Evolutionary conservation across 108 stramenopile species (phyloP), one percentile per base, ranked within the genome.

Genomic region (Craspedostauros australis): DNA sequence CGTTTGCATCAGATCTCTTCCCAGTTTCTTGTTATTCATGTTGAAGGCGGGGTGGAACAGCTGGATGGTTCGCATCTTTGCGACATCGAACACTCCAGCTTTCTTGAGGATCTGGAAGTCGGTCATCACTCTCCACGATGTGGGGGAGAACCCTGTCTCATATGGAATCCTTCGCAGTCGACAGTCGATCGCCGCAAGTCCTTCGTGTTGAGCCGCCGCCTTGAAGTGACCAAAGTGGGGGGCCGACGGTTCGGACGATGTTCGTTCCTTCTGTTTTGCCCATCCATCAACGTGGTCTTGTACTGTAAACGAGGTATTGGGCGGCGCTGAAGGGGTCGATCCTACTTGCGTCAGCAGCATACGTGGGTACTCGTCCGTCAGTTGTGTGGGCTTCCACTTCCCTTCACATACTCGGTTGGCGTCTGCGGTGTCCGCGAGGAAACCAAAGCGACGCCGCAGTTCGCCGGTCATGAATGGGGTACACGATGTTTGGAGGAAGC

Each of bases 11-110:
- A n/a, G n/a, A n/a, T n/a, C n/a, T n/a, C n/a, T n/a, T n/a, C n/a
- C n/a, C n/a, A n/a, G n/a, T n/a, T n/a, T n/a, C n/a, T 53, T 53
- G 18, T 53, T 53, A 38, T 53, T 53, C 38, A 53, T 40, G 51
- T 40, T 53, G 36, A 20, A 41, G 15, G 15, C 51, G 0, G 51
- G 19, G 25, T 53, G 18, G 36, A 53, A 38, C 9, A 53, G 38
- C 16, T 40, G 38, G 18, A 53, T 53, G 8, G 21, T 7, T 9
- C 46, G 19, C 46, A 48, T 48, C 29, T 48, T 22, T 14, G 26
- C 46, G 24, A 48, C 24, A 48, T 26, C 46, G 19, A 29, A 48
- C 6, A 48, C 46, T 11, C 22, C 22, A 14, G 19, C 23, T 26
- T 48, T 21, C 1, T 53, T 53, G 7, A 53, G 22, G n/a, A 53